Conservation (phyloP, 192 early-diverging fungal genomes). For the Rhizoclosmatium globosum region DNA sequence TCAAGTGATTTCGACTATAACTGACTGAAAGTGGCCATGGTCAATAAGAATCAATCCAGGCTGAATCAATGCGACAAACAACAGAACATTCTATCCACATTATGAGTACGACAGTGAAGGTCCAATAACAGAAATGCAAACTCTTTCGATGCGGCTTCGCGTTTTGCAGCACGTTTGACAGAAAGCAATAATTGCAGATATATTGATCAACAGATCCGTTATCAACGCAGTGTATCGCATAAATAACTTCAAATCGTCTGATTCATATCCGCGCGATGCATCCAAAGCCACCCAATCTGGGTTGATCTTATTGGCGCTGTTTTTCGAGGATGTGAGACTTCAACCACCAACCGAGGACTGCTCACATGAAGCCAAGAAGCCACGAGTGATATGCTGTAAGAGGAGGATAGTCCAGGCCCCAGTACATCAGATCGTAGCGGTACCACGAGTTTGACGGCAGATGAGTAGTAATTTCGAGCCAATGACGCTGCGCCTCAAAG, state of each 20-base stretch:
- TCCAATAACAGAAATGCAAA: background rate
- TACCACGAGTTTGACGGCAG: constrained; percentile 87
- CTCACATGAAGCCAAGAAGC: constrained; percentile 73
- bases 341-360: background rate
- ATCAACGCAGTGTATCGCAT: constrained; percentile 86
- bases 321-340: background rate
- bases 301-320: constrained; percentile 77
- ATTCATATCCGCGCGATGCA: constrained; percentile 85
- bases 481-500: constrained; percentile 98
- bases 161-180: constrained; percentile 36
- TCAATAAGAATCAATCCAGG: constrained; percentile 93
- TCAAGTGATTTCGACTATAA: background rate
- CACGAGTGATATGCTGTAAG: constrained; percentile 94
- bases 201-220: constrained; percentile 78
- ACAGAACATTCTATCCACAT: constrained; percentile 36
- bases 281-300: constrained; percentile 87
- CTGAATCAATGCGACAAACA: constrained; percentile 77
- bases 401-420: constrained; percentile 97
- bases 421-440: constrained; percentile 85
- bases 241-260: constrained; percentile 77
- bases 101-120: background rate
- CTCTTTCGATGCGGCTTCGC: constrained; percentile 4
- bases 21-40: constrained; percentile 93
- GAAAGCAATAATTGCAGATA: constrained; percentile 80
- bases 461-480: constrained; percentile 94